Evolutionary conservation across 2,329 filamentous ascomycete species (phyloP), one percentile per base, ranked within the genome.

Genomic region (Aspergillus chevalieri): DNA sequence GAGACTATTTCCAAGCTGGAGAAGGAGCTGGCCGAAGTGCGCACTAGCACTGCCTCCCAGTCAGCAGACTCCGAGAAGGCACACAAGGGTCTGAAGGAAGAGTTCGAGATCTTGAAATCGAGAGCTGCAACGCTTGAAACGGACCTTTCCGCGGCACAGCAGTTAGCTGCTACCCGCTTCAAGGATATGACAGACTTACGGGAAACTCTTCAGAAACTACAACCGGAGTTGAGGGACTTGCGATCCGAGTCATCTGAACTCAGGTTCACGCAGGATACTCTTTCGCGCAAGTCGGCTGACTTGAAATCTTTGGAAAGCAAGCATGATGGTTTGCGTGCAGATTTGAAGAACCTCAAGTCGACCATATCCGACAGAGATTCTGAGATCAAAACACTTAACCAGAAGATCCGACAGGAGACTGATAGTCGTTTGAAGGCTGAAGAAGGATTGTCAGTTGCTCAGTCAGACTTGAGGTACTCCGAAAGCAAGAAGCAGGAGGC

Each of bases 81-180:
- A 43, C 79, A 76, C 57, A 64, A 57, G 44, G 78, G 79, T 51
- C 63, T 90, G 6, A 78, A 80, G 47, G 70, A 70, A 2, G 85
- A 91, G 48, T 82, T 88, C 52, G 79, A 91, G 39, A 83, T 84
- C 39, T 75, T 94, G 33, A 89, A 87, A 67, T 71, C 77, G 17
- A 89, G 85, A 66, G 81, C 84, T 0, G 75, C 81, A 2, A 79
- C 80, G 0, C 69, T 96, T 15, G 84, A 95, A 62, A 88, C 86
- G 0, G 92, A 98, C 63, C 78, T 97, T 3, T 86, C 84, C 2
- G 90, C 90, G 2, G 86, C 91, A 0, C 85, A 96, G 65, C 84
- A 94, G 68, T 79, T 97, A 10, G 89, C 93, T 0, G 85, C 94
- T 52, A 86, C 82, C 14, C 80, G 93, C 26, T 97, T 90, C 74